phyloP scores from a whole-genome alignment of 371 early-diverging fungal species.

The Apophysomyces trapeziformis region DNA sequence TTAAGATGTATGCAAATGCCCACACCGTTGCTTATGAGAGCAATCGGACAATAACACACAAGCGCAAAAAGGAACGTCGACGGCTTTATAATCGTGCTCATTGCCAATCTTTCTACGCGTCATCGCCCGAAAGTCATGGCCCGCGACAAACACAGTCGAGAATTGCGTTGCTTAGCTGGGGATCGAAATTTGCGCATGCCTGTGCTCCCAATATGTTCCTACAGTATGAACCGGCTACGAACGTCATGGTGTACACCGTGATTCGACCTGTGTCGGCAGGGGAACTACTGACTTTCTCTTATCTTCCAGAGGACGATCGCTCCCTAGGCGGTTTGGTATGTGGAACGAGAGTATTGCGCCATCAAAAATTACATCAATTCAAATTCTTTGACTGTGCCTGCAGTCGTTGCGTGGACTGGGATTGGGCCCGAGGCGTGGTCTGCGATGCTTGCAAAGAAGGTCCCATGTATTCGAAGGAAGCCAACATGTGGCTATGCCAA shows the following conservation, averaged over 20 bases:
- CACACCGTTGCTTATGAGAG: slow-evolving; percentile 44
- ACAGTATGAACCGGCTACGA: slow-evolving; percentile 39
- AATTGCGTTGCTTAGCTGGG: slow-evolving; percentile 48
- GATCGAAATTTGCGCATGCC: slow-evolving; percentile 53
- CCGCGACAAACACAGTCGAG: slow-evolving; percentile 22
- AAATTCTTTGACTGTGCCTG: slow-evolving; percentile 53
- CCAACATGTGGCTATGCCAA: slow-evolving; percentile 27
- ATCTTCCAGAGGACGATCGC: slow-evolving; percentile 51
- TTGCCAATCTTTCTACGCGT: neutral
- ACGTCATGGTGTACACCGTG: slow-evolving; percentile 45
- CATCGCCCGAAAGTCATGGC: neutral
- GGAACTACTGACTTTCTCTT: slow-evolving; percentile 44
- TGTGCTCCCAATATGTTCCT: slow-evolving; percentile 54
- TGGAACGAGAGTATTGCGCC: slow-evolving; percentile 38
- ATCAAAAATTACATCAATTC: slow-evolving; percentile 37
- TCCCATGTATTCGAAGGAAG: slow-evolving; percentile 3
- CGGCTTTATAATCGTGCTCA: slow-evolving; percentile 17
- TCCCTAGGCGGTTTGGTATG: slow-evolving; percentile 47
- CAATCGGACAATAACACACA: slow-evolving; percentile 36
- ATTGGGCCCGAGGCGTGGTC: slow-evolving; percentile 35
- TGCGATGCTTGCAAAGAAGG: slow-evolving; percentile 21
- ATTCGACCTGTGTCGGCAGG: slow-evolving; percentile 35
- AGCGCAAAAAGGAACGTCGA: slow-evolving; percentile 29
- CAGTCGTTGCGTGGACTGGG: slow-evolving; percentile 42
- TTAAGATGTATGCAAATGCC: slow-evolving; percentile 56